Evolutionary conservation across 1,284 basidiomycete genomes (phyloP), one percentile per base, ranked within the genome.

Genomic region (Apiotrichum domesticum): DNA sequence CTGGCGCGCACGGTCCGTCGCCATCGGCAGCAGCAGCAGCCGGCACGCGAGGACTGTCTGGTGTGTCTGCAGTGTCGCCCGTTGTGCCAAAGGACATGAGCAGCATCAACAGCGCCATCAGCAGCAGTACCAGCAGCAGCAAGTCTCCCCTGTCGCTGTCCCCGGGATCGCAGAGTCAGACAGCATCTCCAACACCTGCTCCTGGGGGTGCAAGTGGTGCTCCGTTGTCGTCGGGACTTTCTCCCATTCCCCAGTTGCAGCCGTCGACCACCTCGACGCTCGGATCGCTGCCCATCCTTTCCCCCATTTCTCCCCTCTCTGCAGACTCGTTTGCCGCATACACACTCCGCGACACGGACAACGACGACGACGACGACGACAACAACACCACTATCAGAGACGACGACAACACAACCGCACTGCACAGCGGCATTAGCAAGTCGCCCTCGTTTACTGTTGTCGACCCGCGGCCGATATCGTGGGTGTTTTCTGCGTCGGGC

Each of bases 251-350:
- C 14, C 46, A 44, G 34, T 35, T 35, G 9, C 43, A 46, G 35
- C 51, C 15, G 6, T 37, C 43, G 29, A 46, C 51, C 5, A 35
- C 35, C 33, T 33, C 44, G 44, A 35, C 37, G 48, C 54, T 51
- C 47, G 58, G 44, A 51, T 54, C 68, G 32, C 58, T 66, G 39
- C 66, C 68, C 29, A 49, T 51, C 34, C 47, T 68, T 5, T 67
- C 67, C 3, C 67, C 67, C 43, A 62, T 67, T 40, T 65, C 66
- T 4, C 64, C 67, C 10, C 56, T 66, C n/a, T 51, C 52, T n/a
- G 55, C 62, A 4, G 52, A 55, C n/a, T 58, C 63, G 6, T 51
- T 62, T 37, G 10, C 35, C 32, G 43, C 39, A 11, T 49, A 35
- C 43, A 44, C 55, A 2, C 42, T 42, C 42, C 15, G 49, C 50